Evolutionary conservation across 345 rosid genomes (phyloP).

Genomic region (Corchorus olitorius): DNA sequence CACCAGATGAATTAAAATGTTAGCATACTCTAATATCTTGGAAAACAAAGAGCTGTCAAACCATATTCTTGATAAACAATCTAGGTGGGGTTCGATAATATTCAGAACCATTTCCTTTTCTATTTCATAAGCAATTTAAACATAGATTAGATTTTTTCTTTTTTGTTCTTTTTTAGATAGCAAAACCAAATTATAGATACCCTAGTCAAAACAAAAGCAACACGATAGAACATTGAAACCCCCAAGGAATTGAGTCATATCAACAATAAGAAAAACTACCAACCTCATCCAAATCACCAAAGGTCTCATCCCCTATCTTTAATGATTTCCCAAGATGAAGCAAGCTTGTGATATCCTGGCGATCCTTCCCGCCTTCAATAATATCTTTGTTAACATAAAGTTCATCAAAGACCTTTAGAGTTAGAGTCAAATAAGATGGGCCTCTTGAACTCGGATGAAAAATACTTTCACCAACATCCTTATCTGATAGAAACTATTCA

Average conservation of each 20-base stretch:
- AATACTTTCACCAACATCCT: constrained; percentile 89
- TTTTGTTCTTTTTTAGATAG: background rate
- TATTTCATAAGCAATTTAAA: background rate
- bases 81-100: background rate
- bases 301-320: constrained; percentile 88
- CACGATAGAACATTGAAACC: background rate
- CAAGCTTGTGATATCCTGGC: constrained; percentile 62
- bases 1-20: background rate
- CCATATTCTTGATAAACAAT: background rate
- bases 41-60: background rate
- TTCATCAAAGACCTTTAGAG: constrained; percentile 76
- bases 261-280: constrained; percentile 5
- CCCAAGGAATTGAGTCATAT: background rate
- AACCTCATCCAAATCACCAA: constrained; percentile 83
- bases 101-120: background rate
- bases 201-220: background rate
- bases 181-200: background rate
- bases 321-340: constrained; percentile 84
- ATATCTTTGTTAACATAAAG: constrained; percentile 93
- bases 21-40: background rate
- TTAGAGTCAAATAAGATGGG: constrained; percentile 75
- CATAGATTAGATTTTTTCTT: background rate
- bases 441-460: constrained; percentile 95
- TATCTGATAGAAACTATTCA: constrained; percentile 50
- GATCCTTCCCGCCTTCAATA: constrained; percentile 83